Evolutionary conservation across 495 filamentous ascomycete genomes (phyloP), one percentile per base, ranked within the genome.

Genomic region (Talaromyces borbonicus): DNA sequence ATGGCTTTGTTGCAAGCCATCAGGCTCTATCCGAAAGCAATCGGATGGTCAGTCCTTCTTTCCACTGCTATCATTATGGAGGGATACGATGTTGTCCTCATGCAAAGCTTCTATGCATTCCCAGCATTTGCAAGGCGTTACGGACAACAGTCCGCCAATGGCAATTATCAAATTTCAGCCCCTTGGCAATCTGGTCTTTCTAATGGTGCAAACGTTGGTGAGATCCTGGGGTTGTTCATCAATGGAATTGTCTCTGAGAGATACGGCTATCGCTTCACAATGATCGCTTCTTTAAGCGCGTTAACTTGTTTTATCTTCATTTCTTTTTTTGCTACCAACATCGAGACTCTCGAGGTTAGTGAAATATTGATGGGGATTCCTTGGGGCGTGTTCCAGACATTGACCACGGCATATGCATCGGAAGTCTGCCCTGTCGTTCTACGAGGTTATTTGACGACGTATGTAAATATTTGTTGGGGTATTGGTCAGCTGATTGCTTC

Each of bases 141-240:
- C 38, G 63, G 61, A 14, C 23, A 50, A 6, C 46, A 43, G 11
- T 36, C 40, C 9, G 19, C 43, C 2, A 49, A 69, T 23, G 54
- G 61, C 14, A 45, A 46, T 0, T 83, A 80, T 54, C 69, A 84
- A 49, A 63, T 85, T 4, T 56, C 79, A 3, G 76, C 77, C 7
- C 54, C 68, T 8, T 87, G 83, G 83, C 81, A 85, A 53, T 68
- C 79, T 5, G 81, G 79, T 9, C 61, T 85, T 11, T 78, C 73
- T 20, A 83, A 81, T 47, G 82, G 63, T 5, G 62, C 57, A 4
- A 56, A 61, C 11, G 54, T 50, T 9, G 60, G 58, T 2, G 51
- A 52, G 14, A 60, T 61, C n/a, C 29, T 59, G 12, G 60, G 58
- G 0, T 53, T 58, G 0, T 49, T 75, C 19, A 49, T 67, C 2